phyloP scores from a whole-genome alignment of 2,329 filamentous ascomycete genomes.

The Fusarium newnesense region DNA sequence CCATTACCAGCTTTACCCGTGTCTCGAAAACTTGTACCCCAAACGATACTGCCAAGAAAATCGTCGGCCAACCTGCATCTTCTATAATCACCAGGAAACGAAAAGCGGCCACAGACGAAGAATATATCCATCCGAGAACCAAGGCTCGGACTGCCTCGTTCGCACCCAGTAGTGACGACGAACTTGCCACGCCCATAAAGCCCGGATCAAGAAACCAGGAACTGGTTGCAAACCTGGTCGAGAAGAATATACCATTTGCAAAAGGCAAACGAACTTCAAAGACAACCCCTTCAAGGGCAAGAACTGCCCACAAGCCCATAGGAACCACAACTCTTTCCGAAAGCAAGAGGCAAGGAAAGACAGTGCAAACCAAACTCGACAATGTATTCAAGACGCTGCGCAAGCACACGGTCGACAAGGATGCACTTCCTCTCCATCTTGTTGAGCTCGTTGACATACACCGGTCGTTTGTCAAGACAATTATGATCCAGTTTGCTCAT shows the following conservation, averaged over 20 bases:
- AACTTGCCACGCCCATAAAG: slow-evolving; percentile 38
- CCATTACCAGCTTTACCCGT: slow-evolving; percentile 59
- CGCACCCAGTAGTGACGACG: slow-evolving; percentile 49
- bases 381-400: slow-evolving; percentile 52
- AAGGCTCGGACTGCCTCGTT: slow-evolving; percentile 47
- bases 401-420: slow-evolving; percentile 29
- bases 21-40: slow-evolving; percentile 56
- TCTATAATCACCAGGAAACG: slow-evolving; percentile 48
- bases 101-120: slow-evolving; percentile 48
- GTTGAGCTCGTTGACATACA: slow-evolving; percentile 72
- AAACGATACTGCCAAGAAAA: slow-evolving; percentile 50
- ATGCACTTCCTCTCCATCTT: slow-evolving; percentile 61
- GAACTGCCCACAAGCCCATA: slow-evolving; percentile 46
- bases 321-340: slow-evolving; percentile 47
- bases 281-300: slow-evolving; percentile 43
- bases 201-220: slow-evolving; percentile 45
- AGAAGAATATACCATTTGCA: slow-evolving; percentile 11
- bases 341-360: slow-evolving; percentile 44
- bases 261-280: slow-evolving; percentile 49
- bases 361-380: slow-evolving; percentile 53
- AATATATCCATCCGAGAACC: slow-evolving; percentile 42
- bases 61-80: slow-evolving; percentile 37
- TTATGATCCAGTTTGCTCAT: slow-evolving; percentile 76
- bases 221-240: slow-evolving; percentile 8
- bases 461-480: slow-evolving; percentile 72